A percentile compares a stretch with the other conserved stretches of the same genome.
These are phyloP conservation scores for Fusarium fujikuroi DNA, from an alignment of 2,329 filamentous ascomycete genomes.

Conservation along the genomic window DNA sequence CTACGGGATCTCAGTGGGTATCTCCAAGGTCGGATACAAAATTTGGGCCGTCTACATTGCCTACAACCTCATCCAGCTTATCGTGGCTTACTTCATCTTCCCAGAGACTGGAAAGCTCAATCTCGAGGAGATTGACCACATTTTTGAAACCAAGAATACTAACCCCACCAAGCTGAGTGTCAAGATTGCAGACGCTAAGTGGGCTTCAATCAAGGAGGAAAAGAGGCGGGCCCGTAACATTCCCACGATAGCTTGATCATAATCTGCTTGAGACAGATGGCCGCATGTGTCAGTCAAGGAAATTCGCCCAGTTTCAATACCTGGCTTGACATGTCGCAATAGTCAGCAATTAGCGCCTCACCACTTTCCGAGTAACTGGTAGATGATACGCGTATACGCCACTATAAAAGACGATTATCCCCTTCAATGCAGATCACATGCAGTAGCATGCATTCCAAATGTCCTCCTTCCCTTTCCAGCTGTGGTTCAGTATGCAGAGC, in stretches of 20 bases:
- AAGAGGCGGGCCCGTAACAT: slow-evolving; percentile 5
- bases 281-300: neutral
- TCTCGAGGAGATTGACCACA: slow-evolving; percentile 40
- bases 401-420: no score
- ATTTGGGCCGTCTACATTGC: slow-evolving; percentile 40
- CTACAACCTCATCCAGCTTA: slow-evolving; percentile 32
- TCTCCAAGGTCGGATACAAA: slow-evolving; percentile 34
- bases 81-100: slow-evolving; percentile 37
- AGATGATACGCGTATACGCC: neutral
- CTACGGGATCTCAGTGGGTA: slow-evolving; percentile 38
- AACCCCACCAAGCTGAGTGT: slow-evolving; percentile 24
- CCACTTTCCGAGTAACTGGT: neutral
- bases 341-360: neutral
- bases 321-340: accelerated
- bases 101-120: slow-evolving; percentile 39
- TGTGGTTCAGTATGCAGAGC: neutral
- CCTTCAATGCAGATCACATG: neutral
- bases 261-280: neutral
- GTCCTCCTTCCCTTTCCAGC: neutral
- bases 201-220: slow-evolving; percentile 25
- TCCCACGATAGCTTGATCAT: neutral
- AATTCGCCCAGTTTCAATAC: neutral
- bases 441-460: neutral
- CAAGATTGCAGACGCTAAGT: slow-evolving; percentile 28
- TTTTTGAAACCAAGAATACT: slow-evolving; percentile 36